These are phyloP conservation scores for Colletotrichum sp. DNA, from an alignment of 2,329 filamentous ascomycete species.

Conservation along the genomic window DNA sequence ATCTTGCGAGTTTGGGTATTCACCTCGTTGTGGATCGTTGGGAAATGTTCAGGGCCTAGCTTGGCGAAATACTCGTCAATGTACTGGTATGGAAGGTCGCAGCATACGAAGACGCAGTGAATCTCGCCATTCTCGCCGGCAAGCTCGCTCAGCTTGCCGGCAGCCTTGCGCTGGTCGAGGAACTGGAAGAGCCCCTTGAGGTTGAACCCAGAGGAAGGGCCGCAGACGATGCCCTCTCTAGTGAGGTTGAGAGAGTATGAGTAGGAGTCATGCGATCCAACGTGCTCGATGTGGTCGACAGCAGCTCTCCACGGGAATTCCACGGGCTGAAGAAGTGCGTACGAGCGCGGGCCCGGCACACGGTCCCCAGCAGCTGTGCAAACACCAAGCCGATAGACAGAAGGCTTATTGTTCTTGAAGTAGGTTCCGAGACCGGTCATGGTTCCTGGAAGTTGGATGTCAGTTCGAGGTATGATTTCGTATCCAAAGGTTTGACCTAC, in stretches of 20 bases:
- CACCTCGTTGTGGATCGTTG: conserved; percentile 49
- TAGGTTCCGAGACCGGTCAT: conserved; percentile 55
- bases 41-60: conserved; percentile 52
- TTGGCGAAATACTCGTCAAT: conserved; percentile 65
- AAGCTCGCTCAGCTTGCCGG: conserved; percentile 47
- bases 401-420: conserved; percentile 54
- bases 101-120: conserved; percentile 65
- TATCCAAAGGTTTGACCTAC: conserved; percentile 29
- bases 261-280: conserved; percentile 60
- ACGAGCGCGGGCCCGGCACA: conserved; percentile 63
- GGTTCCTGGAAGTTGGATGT: conserved; percentile 29
- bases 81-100: conserved; percentile 68
- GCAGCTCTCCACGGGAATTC: conserved; percentile 63
- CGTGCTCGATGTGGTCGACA: conserved; percentile 61
- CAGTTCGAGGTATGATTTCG: neutral
- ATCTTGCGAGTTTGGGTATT: neutral
- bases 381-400: conserved; percentile 50
- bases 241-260: conserved; percentile 57
- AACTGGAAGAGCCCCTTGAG: conserved; percentile 56
- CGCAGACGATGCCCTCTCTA: conserved; percentile 62
- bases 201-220: conserved; percentile 66
- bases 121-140: conserved; percentile 48
- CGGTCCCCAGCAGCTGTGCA: conserved; percentile 62
- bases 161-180: conserved; percentile 51
- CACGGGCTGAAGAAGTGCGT: conserved; percentile 51